A percentile compares a stretch with the other conserved stretches of the same genome.
These are phyloP conservation scores for Truncatella angustata DNA, from an alignment of 2,329 filamentous ascomycete species.

Conservation along the genomic window DNA sequence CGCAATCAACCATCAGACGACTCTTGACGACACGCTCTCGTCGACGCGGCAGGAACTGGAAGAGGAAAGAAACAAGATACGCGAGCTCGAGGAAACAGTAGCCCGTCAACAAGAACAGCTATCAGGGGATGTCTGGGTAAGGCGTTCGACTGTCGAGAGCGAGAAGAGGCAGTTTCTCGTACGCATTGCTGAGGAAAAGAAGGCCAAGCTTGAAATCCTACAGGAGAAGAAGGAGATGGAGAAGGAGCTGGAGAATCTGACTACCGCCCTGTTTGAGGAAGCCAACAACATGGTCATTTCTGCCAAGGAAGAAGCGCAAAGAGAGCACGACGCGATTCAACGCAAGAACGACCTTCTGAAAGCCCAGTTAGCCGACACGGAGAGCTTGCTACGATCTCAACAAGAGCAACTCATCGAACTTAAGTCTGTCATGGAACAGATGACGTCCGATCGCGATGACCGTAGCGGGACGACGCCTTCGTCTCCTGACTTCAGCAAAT, in stretches of 20 bases:
- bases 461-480: slow-evolving; percentile 74
- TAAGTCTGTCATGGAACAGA: slow-evolving; percentile 87
- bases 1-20: slow-evolving; percentile 94
- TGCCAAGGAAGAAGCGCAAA: slow-evolving; percentile 84
- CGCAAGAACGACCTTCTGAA: slow-evolving; percentile 86
- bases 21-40: slow-evolving; percentile 82
- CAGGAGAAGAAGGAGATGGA: slow-evolving; percentile 87
- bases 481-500: slow-evolving; percentile 72
- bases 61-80: slow-evolving; percentile 63
- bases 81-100: slow-evolving; percentile 63
- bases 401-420: slow-evolving; percentile 91
- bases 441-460: slow-evolving; percentile 73
- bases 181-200: slow-evolving; percentile 63
- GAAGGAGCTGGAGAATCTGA: slow-evolving; percentile 85
- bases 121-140: slow-evolving; percentile 71
- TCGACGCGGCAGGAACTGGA: slow-evolving; percentile 83
- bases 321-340: slow-evolving; percentile 76
- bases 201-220: slow-evolving; percentile 62
- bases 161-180: slow-evolving; percentile 62
- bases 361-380: slow-evolving; percentile 81
- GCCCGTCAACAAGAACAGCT: slow-evolving; percentile 72
- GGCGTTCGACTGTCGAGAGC: slow-evolving; percentile 70
- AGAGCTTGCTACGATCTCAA: slow-evolving; percentile 80
- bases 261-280: slow-evolving; percentile 93
- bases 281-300: slow-evolving; percentile 97